Conservation (phyloP, 345 rosid species). For the Euphorbia lathyris region DNA sequence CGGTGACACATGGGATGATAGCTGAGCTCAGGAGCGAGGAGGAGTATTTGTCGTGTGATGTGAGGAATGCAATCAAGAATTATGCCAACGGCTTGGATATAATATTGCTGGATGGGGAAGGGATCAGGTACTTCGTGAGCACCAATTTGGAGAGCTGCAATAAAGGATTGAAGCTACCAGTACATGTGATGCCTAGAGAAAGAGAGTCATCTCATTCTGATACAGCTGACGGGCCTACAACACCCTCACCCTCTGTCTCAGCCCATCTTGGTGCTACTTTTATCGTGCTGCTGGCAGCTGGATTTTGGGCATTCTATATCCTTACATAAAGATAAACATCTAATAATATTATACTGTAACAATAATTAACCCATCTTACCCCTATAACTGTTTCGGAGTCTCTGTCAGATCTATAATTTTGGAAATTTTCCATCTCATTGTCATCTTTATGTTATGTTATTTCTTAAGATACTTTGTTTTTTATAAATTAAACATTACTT, state of each 20-base stretch:
- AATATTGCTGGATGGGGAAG: constrained; percentile 38
- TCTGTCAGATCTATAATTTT: too few species aligned
- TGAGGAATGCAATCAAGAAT: constrained; percentile 47
- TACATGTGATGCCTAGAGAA: constrained; percentile 37
- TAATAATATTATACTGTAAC: too few species aligned
- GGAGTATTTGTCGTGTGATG: constrained; percentile 55
- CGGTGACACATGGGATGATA: constrained; percentile 42
- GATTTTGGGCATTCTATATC: constrained; percentile 17
- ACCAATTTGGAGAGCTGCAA: constrained; percentile 43
- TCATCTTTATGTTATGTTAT: too few species aligned
- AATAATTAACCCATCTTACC: too few species aligned
- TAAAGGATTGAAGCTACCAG: constrained; percentile 56
- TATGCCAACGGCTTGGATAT: constrained; percentile 42
- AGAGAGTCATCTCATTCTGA: constrained; percentile 2
- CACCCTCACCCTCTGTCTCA: constrained; percentile 45
- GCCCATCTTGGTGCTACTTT: constrained; percentile 7
- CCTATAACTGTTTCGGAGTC: too few species aligned
- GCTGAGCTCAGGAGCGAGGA: constrained; percentile 45
- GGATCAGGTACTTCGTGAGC: constrained; percentile 55
- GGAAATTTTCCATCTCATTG: too few species aligned
- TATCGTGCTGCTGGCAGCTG: constrained; percentile 5
- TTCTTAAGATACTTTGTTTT: too few species aligned
- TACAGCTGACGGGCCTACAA: constrained; percentile 23
- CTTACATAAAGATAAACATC: not conserved
- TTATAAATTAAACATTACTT: too few species aligned